Base-by-base conservation (phyloP, 768 basidiomycete genomes). In the Leccinum imitatum region DNA sequence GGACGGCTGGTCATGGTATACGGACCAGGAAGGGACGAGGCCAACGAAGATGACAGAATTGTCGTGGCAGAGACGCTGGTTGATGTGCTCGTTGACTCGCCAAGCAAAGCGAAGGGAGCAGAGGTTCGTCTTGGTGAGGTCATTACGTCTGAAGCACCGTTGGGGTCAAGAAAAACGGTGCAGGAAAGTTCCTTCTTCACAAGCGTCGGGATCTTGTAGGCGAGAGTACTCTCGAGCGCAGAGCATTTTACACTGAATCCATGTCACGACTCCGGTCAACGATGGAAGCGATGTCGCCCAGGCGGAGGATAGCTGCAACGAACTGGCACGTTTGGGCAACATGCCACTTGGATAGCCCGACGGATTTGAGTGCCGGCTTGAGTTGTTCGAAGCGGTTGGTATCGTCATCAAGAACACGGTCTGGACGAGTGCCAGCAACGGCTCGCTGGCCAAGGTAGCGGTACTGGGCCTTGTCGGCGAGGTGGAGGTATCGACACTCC, bases 81-180 rank as follows among this genome's bases (percentile, higher is more conserved):
- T 98, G 79, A 98, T 89, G 70, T 93, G 85, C 71, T 98, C 97
- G 71, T 95, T 96, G 60, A 98, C 31, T 33, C 31, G 75, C 96
- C 95, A 98, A 3, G 93, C 87, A 68, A 98, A 98, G 19, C 98
- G 83, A 3, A 99, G 84, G 4, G 94, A 93, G 71, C 98, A 98
- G 0, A 98, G 82, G 0, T 23, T 23, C 23, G 92, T 90, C 73
- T 94, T 90, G 19, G 96, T 93, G 39, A 99, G 87, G 72, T 96
- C 93, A 69, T 98, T 96, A 50, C 95, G 68, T 91, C 89, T 0
- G 92, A 88, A 2, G 97, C 93, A 55, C 91, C 92, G 69, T 98
- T 96, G 0, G 91, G 87, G 71, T 98, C 95, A 50, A 98, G 83
- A 77, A 98, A 97, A 27, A 97, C 89, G 0, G 95, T 97, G 33